Base-by-base conservation (phyloP, 345 rosid species). In the Eutrema yunnanense region DNA sequence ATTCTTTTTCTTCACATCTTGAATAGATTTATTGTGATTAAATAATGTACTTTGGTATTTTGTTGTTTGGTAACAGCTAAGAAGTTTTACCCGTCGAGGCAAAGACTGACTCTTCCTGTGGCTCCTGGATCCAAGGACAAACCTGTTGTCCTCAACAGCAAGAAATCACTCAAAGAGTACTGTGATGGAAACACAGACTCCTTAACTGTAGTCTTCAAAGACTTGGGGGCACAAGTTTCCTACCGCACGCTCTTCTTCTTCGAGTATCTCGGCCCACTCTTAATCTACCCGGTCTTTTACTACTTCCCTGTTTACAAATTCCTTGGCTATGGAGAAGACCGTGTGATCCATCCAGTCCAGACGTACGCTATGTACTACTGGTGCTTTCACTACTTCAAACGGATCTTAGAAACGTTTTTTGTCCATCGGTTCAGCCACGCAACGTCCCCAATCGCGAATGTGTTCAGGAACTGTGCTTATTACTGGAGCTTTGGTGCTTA, bases 341-440 rank as follows among this genome's bases (percentile, higher is more conserved):
- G 83, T 54, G 84, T 81, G 62, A 82, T 84, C 71, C 90, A 82
- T 74, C 98, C 96, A 5, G 97, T 87, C 37, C 99, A 95, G 78
- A 95, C 92, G 22, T 92, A 92, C 79, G 97, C 98, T 69, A 62
- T 95, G 77, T 95, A 88, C 85, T 92, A 81, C 74, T 92, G 97
- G 98, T 95, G 91, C 77, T 82, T 95, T 81, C 99, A 95, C 86
- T 95, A 95, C 84, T 86, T 85, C 78, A 95, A 95, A 78, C 87
- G 98, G 6, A 92, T 95, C 71, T 82, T 92, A 87, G 99, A 95
- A 72, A 95, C 99, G 12, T 95, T 92, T 77, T 95, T 95, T 34
- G 77, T 95, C 62, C 99, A 95, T 52, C 84, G 88, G 19, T 95
- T 95, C 79, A 95, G 98, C 79, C 99, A 92, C 16, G 94, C 98